phyloP scores from a whole-genome alignment of 305 asterid genomes.

The Solanum chacoense region DNA sequence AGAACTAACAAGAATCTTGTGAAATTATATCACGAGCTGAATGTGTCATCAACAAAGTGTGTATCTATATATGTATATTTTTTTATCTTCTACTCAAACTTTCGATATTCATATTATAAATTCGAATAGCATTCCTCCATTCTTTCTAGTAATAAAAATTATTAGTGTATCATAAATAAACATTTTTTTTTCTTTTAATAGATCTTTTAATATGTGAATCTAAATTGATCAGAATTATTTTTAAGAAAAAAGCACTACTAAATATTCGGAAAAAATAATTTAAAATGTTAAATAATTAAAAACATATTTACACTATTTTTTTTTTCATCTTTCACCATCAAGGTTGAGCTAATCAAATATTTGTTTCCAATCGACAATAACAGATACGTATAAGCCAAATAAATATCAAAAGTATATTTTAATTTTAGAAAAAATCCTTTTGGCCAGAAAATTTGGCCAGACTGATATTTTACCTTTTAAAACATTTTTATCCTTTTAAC shows the following conservation, averaged over 20 bases:
- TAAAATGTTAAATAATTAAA: no score
- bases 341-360: background rate
- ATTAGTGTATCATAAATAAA: background rate
- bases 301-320: no score
- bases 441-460: no score
- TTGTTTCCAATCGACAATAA: background rate
- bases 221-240: background rate
- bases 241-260: background rate
- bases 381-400: background rate
- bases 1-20: background rate
- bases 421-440: no score
- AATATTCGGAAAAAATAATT: background rate
- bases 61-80: background rate
- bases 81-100: fast-evolving
- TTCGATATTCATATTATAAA: background rate
- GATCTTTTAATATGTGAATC: background rate
- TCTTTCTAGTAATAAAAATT: no score
- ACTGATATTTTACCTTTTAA: no score
- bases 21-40: background rate
- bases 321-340: background rate
- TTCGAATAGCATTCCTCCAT: background rate
- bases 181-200: background rate
- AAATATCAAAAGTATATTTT: no score
- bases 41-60: background rate
- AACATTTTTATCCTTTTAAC: no score